phyloP scores from a whole-genome alignment of 148 eudicot genomes.

The Talinum fruticosum region DNA sequence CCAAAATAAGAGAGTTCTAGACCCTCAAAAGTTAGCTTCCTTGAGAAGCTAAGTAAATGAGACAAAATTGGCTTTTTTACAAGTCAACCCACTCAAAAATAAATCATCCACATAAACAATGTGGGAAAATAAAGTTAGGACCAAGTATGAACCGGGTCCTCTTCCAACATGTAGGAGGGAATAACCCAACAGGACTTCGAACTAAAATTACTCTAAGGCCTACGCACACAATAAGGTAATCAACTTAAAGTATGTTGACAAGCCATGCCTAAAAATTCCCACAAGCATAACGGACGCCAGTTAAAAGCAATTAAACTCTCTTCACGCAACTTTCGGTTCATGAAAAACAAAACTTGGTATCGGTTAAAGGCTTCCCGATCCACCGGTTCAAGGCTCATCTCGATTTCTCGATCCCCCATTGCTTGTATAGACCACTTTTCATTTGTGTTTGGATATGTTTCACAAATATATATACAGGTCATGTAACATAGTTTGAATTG shows the following conservation, averaged over 20 bases:
- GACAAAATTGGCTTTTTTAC: too few species aligned
- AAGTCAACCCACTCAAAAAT: too few species aligned
- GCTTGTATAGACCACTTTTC: background rate
- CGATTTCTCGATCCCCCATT: background rate
- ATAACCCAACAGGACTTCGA: too few species aligned
- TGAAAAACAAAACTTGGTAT: background rate
- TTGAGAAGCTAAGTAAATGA: too few species aligned
- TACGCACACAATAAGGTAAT: too few species aligned
- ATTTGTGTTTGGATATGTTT: background rate
- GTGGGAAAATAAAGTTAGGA: too few species aligned
- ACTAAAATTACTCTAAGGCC: too few species aligned
- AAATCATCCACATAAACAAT: too few species aligned
- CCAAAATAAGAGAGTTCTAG: too few species aligned
- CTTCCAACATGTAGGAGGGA: too few species aligned
- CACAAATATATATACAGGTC: background rate
- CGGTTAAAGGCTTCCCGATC: background rate
- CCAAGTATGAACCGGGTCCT: too few species aligned
- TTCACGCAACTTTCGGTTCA: background rate
- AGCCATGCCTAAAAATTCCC: background rate
- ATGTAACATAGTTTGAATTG: background rate
- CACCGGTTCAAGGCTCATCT: background rate
- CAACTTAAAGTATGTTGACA: background rate
- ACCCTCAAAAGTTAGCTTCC: too few species aligned
- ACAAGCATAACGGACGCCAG: background rate
- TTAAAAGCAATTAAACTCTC: background rate